These are phyloP conservation scores for Trichoderma koningii DNA, from an alignment of 2,329 filamentous ascomycete species.

Conservation along the genomic window DNA sequence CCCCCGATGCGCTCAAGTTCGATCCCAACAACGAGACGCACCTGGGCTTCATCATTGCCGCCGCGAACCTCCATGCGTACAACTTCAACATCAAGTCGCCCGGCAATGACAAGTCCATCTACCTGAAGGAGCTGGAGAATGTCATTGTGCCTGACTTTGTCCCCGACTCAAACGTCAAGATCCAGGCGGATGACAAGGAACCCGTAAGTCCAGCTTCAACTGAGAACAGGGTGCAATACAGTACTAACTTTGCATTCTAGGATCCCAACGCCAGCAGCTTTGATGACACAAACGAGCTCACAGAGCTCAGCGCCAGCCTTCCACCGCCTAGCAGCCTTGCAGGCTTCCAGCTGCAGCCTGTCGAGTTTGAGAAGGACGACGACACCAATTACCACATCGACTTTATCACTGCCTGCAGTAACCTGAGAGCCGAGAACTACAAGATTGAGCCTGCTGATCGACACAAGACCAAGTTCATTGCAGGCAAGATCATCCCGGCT, in stretches of 20 bases:
- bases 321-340: constrained; percentile 79
- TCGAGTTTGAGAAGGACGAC: constrained; percentile 98
- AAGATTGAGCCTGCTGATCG: constrained; percentile 90
- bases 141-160: constrained; percentile 96
- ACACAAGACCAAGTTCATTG: constrained; percentile 99
- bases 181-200: constrained; percentile 93
- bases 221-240: constrained; percentile 6
- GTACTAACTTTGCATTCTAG: constrained; percentile 37
- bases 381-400: constrained; percentile 98
- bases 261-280: constrained; percentile 78
- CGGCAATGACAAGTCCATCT: constrained; percentile 66
- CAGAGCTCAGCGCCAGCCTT: constrained; percentile 70
- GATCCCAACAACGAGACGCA: constrained; percentile 83
- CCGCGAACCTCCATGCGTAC: constrained; percentile 91
- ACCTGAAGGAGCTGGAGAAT: constrained; percentile 78
- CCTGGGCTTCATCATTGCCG: constrained; percentile 83
- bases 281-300: constrained; percentile 75
- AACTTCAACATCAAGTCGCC: constrained; percentile 97
- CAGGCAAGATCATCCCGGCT: constrained; percentile 97
- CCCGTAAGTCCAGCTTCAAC: constrained; percentile 57
- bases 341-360: constrained; percentile 85
- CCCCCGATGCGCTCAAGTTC: constrained; percentile 88
- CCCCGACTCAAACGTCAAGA: constrained; percentile 88
- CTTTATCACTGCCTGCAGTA: constrained; percentile 97
- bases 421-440: constrained; percentile 96